Percentiles rank a stretch among this genome's conserved stretches.
These are phyloP conservation scores for Globisporangium orthogonon DNA, from an alignment of 352 stramenopile species.

Conservation along the genomic window DNA sequence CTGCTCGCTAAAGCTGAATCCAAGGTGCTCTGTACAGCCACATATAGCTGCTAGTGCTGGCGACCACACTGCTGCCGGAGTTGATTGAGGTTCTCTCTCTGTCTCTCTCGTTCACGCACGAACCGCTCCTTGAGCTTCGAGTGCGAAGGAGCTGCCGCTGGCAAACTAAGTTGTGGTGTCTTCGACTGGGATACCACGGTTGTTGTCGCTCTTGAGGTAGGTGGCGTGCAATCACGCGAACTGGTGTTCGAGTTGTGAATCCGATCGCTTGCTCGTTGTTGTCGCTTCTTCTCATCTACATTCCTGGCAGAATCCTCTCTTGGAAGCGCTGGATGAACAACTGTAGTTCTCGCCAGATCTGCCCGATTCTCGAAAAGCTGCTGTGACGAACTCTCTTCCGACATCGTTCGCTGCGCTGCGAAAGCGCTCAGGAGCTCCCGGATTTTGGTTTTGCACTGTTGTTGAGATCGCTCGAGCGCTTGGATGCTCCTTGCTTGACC, in stretches of 20 bases:
- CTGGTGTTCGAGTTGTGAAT: no score
- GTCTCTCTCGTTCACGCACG: slow-evolving; percentile 12
- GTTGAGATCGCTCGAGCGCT: slow-evolving; percentile 8
- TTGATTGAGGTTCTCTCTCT: slow-evolving; percentile 10
- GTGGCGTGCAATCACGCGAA: no score
- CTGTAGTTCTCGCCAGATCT: no score
- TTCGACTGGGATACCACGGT: not conserved
- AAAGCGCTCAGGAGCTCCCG: slow-evolving; percentile 9
- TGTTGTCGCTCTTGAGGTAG: no score
- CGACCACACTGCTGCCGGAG: slow-evolving; percentile 7
- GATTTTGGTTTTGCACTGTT: slow-evolving; percentile 9
- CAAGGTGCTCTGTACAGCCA: not conserved
- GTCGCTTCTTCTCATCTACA: no score
- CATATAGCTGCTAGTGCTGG: not conserved
- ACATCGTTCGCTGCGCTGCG: slow-evolving; percentile 4
- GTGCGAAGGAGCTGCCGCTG: not conserved
- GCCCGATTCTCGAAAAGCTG: not conserved
- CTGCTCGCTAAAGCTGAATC: not conserved
- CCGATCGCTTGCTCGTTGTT: no score
- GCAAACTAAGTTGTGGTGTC: not conserved
- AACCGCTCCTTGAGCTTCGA: slow-evolving; percentile 14
- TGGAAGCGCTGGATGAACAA: no score
- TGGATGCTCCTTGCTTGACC: slow-evolving; percentile 1
- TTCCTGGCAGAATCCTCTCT: no score
- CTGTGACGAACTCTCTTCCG: not conserved